Base-by-base conservation (phyloP, 2,329 filamentous ascomycete species). In the Cercospora sojina region DNA sequence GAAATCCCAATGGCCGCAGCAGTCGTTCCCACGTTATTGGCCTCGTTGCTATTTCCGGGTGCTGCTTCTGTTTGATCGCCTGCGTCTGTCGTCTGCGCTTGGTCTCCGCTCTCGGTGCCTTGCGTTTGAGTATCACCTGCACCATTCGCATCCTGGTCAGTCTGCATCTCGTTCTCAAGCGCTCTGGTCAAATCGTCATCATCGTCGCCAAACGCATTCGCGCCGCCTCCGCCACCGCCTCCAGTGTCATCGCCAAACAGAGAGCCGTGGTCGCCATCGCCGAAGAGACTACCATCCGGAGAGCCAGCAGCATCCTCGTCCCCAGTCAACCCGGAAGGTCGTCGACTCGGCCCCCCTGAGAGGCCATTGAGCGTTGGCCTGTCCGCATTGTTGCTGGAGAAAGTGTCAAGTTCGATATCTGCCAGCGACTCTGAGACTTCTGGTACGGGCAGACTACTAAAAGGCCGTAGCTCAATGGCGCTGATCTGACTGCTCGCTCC, bases 401-500 rank as follows among this genome's bases (percentile, higher is more conserved):
- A 90, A 0, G 91, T 96, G 5, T 88, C 88, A 71, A 76, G 80
- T 1, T 81, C 68, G 20, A 80, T 76, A 64, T 91, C 85, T 68
- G 83, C 83, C 1, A 88, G 88, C 67, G 91, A 90, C 60, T 88
- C 87, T 67, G 83, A 82, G 1, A 89, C 90, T 62, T 88, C 87
- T 0, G 93, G 92, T 1, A 98, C 86, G 1, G 91, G 88, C 0
- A 91, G 80, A 32, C 87, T 90, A 25, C 88, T 92, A 62, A 90
- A 84, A 2, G 95, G 94, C 3, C 95, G 86, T 65, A 92, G 86
- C 78, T 98, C 93, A 47, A 99, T 88, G 1, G 92, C 88, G 2
- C 92, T 95, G 66, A 98, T 93, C 76, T 99, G 95, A 5, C 91
- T 85, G 13, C 89, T 91, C 62, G 85, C 91, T 1, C 90, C 90